phyloP scores from a whole-genome alignment of 2,329 filamentous ascomycete species.

The Apiospora hydei region DNA sequence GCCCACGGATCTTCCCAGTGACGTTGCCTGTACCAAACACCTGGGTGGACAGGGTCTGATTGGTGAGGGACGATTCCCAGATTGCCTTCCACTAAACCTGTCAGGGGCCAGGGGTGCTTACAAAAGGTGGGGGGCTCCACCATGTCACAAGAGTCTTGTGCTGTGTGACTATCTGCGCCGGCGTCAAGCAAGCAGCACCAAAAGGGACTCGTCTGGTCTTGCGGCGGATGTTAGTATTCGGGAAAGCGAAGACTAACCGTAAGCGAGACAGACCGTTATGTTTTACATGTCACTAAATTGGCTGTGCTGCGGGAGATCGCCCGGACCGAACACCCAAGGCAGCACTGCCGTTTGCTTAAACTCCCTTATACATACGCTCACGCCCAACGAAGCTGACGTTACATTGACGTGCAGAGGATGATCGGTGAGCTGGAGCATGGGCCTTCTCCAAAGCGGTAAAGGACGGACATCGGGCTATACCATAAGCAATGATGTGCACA shows the following conservation, averaged over 20 bases:
- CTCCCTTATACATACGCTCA: not conserved
- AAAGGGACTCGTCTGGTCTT: not conserved
- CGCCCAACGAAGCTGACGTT: not conserved
- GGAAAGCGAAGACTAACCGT: not conserved
- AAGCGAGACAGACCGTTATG: too few relatives aligned
- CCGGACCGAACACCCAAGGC: too few relatives aligned
- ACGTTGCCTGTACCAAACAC: constrained; percentile 13
- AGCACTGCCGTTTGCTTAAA: not conserved
- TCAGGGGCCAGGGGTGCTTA: not conserved
- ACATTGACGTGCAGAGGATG: not conserved
- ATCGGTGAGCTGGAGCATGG: not conserved
- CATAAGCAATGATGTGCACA: not conserved
- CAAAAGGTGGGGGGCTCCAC: not conserved
- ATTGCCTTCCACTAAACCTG: not conserved
- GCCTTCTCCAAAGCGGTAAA: not conserved
- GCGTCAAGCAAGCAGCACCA: not conserved
- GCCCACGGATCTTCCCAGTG: not conserved
- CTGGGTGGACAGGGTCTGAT: not conserved
- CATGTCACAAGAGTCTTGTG: too few relatives aligned
- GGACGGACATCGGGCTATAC: not conserved
- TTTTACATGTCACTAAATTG: not conserved
- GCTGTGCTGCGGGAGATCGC: not conserved
- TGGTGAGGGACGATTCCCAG: not conserved
- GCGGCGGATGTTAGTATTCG: too few relatives aligned
- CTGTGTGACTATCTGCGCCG: not conserved